Conservation (phyloP, 352 stramenopile genomes). For the Globisporangium radiosum region DNA sequence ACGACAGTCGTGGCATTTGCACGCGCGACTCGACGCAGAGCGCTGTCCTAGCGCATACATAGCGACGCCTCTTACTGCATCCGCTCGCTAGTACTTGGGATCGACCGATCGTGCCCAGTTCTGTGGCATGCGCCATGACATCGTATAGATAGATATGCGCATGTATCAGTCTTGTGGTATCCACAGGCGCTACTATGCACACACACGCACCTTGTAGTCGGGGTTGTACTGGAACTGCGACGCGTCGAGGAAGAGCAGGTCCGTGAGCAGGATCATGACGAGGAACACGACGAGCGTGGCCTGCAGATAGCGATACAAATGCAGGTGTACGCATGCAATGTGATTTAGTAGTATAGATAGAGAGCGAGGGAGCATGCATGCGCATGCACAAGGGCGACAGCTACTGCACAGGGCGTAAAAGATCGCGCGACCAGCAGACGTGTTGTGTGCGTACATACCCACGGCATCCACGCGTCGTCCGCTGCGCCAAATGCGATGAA, state of each 20-base stretch:
- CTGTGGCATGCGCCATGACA: constrained; percentile 13
- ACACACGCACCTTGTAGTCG: constrained; percentile 68
- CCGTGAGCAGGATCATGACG: constrained; percentile 57
- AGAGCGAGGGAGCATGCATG: not conserved
- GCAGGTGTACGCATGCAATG: too few relatives aligned
- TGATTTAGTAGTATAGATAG: not conserved
- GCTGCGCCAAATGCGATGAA: constrained; percentile 74
- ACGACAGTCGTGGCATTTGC: not conserved
- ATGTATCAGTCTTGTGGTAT: not conserved
- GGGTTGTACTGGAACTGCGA: constrained; percentile 78
- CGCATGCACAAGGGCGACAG: not conserved
- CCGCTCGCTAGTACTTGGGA: constrained; percentile 53
- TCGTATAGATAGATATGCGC: not conserved
- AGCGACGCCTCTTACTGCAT: not conserved
- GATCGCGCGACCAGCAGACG: not conserved
- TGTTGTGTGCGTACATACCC: constrained; percentile 29
- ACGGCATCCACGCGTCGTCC: constrained; percentile 73
- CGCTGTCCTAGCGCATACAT: constrained; percentile 4
- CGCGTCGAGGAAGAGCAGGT: constrained; percentile 68
- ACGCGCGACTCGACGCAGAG: not conserved
- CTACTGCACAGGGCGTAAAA: not conserved
- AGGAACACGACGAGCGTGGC: constrained; percentile 75
- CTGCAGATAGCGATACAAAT: constrained; percentile 14
- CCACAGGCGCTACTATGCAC: too few relatives aligned
- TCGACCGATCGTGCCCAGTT: constrained; percentile 74